These are phyloP conservation scores for Nigrospora oryzae DNA, from an alignment of 2,329 filamentous ascomycete species.

Conservation along the genomic window DNA sequence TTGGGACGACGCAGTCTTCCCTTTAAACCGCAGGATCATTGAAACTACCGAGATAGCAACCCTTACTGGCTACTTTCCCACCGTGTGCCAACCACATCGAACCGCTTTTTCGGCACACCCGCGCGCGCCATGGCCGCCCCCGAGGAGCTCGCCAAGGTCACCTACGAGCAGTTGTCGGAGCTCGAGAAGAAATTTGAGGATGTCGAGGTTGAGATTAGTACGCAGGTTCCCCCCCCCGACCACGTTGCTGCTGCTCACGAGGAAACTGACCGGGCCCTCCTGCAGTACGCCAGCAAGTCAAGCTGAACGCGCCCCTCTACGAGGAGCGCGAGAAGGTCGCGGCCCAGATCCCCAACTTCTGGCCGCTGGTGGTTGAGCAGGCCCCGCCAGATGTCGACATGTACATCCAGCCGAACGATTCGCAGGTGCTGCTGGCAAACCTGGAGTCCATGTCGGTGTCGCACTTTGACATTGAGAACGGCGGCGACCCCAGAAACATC, in stretches of 20 bases:
- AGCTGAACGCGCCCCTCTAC: conserved; percentile 63
- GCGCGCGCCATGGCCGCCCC: neutral
- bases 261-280: neutral
- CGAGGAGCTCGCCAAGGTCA: conserved; percentile 24
- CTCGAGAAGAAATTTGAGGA: conserved; percentile 81
- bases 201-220: conserved; percentile 75
- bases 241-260: neutral
- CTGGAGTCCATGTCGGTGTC: conserved; percentile 65
- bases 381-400: conserved; percentile 79
- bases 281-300: conserved; percentile 64
- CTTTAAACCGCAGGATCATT: no score
- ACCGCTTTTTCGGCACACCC: no score
- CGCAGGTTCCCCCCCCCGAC: no score
- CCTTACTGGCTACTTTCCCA: no score
- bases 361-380: conserved; percentile 88
- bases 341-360: conserved; percentile 76
- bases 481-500: conserved; percentile 75
- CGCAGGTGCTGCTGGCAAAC: conserved; percentile 58
- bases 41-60: no score
- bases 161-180: conserved; percentile 69
- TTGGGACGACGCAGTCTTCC: no score
- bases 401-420: conserved; percentile 77
- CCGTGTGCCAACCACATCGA: no score
- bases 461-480: conserved; percentile 67
- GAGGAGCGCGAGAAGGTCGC: conserved; percentile 65